Evolutionary conservation across 768 basidiomycete species (phyloP).

Genomic region (Serendipita sp.): DNA sequence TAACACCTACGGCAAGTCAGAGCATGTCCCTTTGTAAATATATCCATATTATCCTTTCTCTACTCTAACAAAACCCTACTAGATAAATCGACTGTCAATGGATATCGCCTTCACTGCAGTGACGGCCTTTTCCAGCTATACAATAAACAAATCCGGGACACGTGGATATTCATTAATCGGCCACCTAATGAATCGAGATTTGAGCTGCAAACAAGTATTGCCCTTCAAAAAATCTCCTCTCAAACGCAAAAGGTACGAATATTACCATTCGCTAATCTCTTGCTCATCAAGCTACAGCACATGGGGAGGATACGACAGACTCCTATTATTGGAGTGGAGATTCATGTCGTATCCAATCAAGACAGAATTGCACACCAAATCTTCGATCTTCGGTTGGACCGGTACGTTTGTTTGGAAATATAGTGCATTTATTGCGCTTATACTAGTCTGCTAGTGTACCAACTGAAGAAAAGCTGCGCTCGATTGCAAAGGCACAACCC

Average conservation of each 20-base stretch:
- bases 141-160: slow-evolving; percentile 33
- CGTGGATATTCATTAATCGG: slow-evolving; percentile 41
- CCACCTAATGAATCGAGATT: slow-evolving; percentile 28
- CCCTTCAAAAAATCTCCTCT: slow-evolving; percentile 41
- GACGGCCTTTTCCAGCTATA: slow-evolving; percentile 44
- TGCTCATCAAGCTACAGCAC: slow-evolving; percentile 27
- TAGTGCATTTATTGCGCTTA: neutral
- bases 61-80: neutral
- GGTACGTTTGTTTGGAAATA: slow-evolving; percentile 22
- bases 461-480: slow-evolving; percentile 17
- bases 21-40: neutral
- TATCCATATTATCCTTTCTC: neutral
- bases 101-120: slow-evolving; percentile 40
- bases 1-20: neutral
- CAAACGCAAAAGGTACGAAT: slow-evolving; percentile 33
- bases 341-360: slow-evolving; percentile 54
- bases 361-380: slow-evolving; percentile 49
- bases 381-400: slow-evolving; percentile 52
- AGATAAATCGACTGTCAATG: slow-evolving; percentile 14
- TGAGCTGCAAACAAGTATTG: slow-evolving; percentile 42
- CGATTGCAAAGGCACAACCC: slow-evolving; percentile 12
- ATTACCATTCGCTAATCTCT: neutral
- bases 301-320: slow-evolving; percentile 38
- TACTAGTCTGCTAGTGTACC: slow-evolving; percentile 12
- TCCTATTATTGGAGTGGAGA: slow-evolving; percentile 36